A percentile compares a stretch with the other conserved stretches of the same genome.
Evolutionary conservation across 345 rosid species (phyloP).

Genomic region (Ceriops tagal): DNA sequence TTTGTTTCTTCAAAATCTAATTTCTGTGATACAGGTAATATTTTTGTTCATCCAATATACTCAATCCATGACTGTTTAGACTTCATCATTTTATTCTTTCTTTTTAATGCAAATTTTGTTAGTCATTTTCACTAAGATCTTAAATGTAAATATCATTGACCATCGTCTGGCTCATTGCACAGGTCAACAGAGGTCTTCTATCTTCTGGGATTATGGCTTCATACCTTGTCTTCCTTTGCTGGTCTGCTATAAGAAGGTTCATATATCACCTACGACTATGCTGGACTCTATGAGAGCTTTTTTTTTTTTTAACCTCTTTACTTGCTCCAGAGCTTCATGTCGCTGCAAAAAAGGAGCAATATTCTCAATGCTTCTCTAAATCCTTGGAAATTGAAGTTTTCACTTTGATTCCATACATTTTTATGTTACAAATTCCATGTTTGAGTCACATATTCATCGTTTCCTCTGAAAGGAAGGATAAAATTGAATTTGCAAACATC

Average conservation of each 20-base stretch:
- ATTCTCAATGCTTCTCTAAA: no score
- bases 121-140: background rate
- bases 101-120: background rate
- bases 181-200: slow-evolving; percentile 74
- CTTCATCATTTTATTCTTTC: background rate
- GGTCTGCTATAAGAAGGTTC: slow-evolving; percentile 96
- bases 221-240: slow-evolving; percentile 82
- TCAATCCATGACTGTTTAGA: background rate
- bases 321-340: no score
- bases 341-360: no score
- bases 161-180: slow-evolving; percentile 8
- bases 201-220: slow-evolving; percentile 90
- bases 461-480: no score
- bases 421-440: no score
- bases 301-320: no score
- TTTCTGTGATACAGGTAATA: background rate
- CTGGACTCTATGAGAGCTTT: no score
- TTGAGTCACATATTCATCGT: no score
- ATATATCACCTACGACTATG: background rate
- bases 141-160: background rate
- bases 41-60: background rate
- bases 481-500: no score
- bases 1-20: background rate
- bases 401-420: no score
- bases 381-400: no score